Evolutionary conservation across 352 stramenopile species (phyloP), one percentile per base, ranked within the genome.

Genomic region (Saprolegnia diclina): DNA sequence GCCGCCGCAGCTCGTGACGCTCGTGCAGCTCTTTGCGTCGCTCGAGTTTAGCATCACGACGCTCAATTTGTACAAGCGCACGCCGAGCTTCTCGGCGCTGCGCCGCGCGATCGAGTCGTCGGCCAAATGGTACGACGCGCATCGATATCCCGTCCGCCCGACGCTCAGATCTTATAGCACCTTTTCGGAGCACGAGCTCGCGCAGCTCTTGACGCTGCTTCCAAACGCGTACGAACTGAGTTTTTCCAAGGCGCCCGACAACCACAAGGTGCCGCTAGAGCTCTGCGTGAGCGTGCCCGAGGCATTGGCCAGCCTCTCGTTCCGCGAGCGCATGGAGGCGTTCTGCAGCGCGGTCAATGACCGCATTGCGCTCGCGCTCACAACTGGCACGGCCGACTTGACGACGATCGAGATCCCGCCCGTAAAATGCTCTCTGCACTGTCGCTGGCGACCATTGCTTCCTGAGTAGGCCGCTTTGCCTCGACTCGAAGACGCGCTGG

Each of bases 81-180:
- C 83, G 22, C 71, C 85, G 14, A 78, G 82, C 54, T 89, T 90
- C 22, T 76, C 78, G 9, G 72, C 80, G 11, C 75, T 89, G 56
- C 89, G 90, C 62, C 79, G 71, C 40, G 74, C 85, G 0, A 73
- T 91, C 38, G 85, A 91, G 74, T 88, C 77, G 69, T 91, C 83
- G 32, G 81, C 72, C 48, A 83, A 91, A 66, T 77, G 68, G 78
- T 85, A 26, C 26, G 50, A 56, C 24, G 18, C 19, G 13, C 14
- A 7, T 19, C 32, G 61, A 42, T 13, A 22, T 46, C 13, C 11
- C 13, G 7, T 24, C 35, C 32, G 16, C 32, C 14, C 53, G 19
- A 37, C n/a, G 11, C 29, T 7, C 13, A 37, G 7, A 29, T 10
- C 32, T 26, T 24, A 19, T 50, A 69, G 63, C 38, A 61, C 63